Evolutionary conservation across 2,329 filamentous ascomycete genomes (phyloP), one percentile per base, ranked within the genome.

Genomic region (Aspergillus arachidicola): DNA sequence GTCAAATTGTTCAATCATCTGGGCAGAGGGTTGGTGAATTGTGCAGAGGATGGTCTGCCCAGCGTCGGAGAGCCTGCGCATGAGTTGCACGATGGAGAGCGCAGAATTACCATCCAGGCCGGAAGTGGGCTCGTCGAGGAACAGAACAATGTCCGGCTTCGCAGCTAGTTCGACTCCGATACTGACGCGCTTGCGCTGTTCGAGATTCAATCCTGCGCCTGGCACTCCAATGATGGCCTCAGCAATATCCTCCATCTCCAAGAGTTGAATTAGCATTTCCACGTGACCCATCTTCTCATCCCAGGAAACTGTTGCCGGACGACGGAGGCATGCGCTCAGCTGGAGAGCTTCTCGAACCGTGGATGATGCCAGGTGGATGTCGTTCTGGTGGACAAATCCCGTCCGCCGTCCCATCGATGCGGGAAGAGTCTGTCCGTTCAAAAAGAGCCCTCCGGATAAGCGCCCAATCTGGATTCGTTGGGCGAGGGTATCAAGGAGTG

Each of bases 211-310:
- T 59, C 87, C 86, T 58, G 79, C 81, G 59, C 85, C 84, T 0
- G 85, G 84, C 34, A 81, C 80, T 28, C 87, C 86, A 66, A 89
- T 87, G 56, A 89, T 84, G 9, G 86, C 86, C 71, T 88, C 86
- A 3, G 86, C 86, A 63, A 88, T 87, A 57, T 86, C 84, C 66
- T 87, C 84, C 84, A 89, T 87, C 64, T 89, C 86, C n/a, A 89
- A 76, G 3, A 88, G 76, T 23, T 82, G 81, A 41, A 89, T 84
- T 55, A 89, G 83, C 67, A 87, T 84, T 64, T 89, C 86, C 2
- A 88, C 86, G 66, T 89, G 88, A 3, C 82, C 83, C 65, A 87
- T 85, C 72, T 89, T 89, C 70, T 89, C 86, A 21, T 80, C 78
- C 61, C 82, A 79, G 1, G 86, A 80, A 0, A 83, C 81, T 16